Evolutionary conservation across 1,139 yeast genomes (phyloP).

Genomic region (Saccharomyces hybrid): DNA sequence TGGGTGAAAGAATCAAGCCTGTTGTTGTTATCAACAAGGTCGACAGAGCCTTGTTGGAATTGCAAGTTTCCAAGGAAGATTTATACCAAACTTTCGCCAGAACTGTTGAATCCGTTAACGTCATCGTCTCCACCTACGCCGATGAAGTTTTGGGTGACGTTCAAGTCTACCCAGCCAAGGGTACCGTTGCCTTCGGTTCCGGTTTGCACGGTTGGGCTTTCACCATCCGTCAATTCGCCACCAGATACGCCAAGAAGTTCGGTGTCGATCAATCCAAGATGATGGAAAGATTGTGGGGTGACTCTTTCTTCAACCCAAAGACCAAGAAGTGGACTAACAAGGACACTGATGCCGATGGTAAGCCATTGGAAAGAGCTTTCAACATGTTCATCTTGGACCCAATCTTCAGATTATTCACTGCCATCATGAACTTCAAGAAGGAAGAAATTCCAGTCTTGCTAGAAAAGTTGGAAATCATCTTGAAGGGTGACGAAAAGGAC

Average conservation of each 20-base stretch:
- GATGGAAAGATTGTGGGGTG: constrained; percentile 99
- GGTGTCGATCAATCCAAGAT: constrained; percentile 97
- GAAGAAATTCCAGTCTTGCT: constrained; percentile 86
- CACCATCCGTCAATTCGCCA: constrained; percentile 98
- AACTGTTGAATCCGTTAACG: constrained; percentile 99
- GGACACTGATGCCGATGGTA: constrained; percentile 93
- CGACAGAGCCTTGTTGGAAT: constrained; percentile 98
- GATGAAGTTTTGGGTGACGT: constrained; percentile 89
- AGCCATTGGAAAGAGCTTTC: constrained; percentile 97
- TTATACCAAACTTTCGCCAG: constrained; percentile 96
- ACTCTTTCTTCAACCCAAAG: constrained; percentile 99
- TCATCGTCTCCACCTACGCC: constrained; percentile 90
- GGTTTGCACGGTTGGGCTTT: constrained; percentile 99
- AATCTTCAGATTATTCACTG: constrained; percentile 92
- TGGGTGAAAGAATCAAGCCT: constrained; percentile 99
- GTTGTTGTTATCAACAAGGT: constrained; percentile 98
- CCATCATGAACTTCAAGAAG: constrained; percentile 95
- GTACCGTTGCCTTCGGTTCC: constrained; percentile 99
- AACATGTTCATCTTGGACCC: constrained; percentile 99
- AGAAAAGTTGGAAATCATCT: constrained; percentile 83
- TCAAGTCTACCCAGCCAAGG: constrained; percentile 98
- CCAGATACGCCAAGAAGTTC: constrained; percentile 97
- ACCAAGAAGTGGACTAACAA: constrained; percentile 99
- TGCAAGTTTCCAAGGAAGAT: constrained; percentile 98
- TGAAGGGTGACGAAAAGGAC: constrained; percentile 93